These are phyloP conservation scores for Luvunga scandens DNA, from an alignment of 345 rosid species.

Conservation along the genomic window DNA sequence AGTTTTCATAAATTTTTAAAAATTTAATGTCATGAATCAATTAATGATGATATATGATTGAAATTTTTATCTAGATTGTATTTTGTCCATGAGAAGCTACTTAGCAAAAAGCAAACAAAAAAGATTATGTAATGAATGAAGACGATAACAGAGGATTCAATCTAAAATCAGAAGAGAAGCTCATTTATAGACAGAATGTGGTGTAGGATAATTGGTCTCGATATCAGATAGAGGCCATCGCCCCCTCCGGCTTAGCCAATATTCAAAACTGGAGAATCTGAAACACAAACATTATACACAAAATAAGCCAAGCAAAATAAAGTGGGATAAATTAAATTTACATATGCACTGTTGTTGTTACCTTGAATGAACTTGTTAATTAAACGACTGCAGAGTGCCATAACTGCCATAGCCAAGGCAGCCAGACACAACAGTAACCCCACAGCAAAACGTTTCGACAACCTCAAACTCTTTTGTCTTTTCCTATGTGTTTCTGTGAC, in stretches of 20 bases:
- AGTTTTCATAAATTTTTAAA: no score
- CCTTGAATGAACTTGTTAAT: neutral
- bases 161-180: neutral
- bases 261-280: neutral
- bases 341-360: neutral
- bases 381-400: neutral
- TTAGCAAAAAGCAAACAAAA: neutral
- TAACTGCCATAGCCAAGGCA: neutral
- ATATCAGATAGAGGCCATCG: no score
- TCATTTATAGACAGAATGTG: neutral
- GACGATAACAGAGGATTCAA: neutral
- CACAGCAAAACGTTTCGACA: neutral
- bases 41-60: no score
- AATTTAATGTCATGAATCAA: no score
- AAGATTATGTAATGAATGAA: neutral
- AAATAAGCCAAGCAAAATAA: neutral
- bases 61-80: no score
- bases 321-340: neutral
- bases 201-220: neutral
- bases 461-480: constrained; percentile 26
- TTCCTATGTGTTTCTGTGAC: constrained; percentile 5
- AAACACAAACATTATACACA: neutral
- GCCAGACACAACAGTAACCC: neutral
- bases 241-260: neutral
- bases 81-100: neutral